Evolutionary conservation across 768 basidiomycete genomes (phyloP).

Genomic region (Boletellus ananiceps): DNA sequence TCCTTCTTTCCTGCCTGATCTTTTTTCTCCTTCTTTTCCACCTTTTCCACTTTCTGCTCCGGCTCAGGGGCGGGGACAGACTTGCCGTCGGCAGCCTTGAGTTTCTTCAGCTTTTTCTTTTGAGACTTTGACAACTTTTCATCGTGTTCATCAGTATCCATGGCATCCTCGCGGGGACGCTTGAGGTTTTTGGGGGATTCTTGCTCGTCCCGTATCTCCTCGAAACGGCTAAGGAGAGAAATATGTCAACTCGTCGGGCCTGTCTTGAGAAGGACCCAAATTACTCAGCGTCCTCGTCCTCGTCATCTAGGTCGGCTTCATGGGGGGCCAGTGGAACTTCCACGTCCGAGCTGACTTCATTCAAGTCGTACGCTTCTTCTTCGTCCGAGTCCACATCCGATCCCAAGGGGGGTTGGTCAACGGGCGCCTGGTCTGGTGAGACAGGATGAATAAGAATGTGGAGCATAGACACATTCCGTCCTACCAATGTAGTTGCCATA

Average conservation of each 20-base stretch:
- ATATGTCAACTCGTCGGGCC: not conserved
- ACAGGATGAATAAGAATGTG: not conserved
- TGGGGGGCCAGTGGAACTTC: constrained; percentile 69
- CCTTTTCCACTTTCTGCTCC: constrained; percentile 31
- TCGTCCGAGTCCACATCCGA: constrained; percentile 50
- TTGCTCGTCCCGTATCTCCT: constrained; percentile 52
- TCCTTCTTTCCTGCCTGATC: constrained; percentile 45
- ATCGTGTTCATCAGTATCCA: constrained; percentile 36
- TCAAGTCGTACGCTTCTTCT: constrained; percentile 56
- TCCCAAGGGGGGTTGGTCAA: constrained; percentile 47
- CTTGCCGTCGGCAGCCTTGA: constrained; percentile 55
- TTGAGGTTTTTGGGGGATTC: constrained; percentile 47
- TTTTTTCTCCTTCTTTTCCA: constrained; percentile 55
- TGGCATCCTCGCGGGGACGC: constrained; percentile 63
- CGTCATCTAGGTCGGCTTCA: constrained; percentile 54
- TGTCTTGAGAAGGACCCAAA: constrained; percentile 22
- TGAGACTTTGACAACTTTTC: constrained; percentile 47
- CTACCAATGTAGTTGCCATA: constrained; percentile 83
- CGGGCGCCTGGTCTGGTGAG: constrained; percentile 46
- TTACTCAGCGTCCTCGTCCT: constrained; percentile 37
- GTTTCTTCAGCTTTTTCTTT: constrained; percentile 68
- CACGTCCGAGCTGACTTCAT: constrained; percentile 78
- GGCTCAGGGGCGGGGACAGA: constrained; percentile 31
- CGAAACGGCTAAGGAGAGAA: constrained; percentile 50
- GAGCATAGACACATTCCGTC: not conserved